A percentile compares a stretch with the other conserved stretches of the same genome.
phyloP scores from a whole-genome alignment of 2,329 filamentous ascomycete species.

The Hypoxylon sp. region DNA sequence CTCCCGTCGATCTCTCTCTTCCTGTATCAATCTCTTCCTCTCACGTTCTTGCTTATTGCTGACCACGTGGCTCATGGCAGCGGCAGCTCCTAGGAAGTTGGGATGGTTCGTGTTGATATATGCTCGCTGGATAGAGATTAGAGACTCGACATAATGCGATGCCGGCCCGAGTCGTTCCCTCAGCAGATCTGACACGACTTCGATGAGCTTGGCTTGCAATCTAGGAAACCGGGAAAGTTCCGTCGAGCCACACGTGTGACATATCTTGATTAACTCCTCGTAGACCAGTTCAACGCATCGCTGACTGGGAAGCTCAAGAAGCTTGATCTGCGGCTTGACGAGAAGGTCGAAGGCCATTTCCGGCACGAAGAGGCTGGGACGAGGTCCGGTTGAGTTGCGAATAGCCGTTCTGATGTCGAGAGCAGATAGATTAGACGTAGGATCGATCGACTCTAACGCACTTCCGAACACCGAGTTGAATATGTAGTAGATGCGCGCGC shows the following conservation, averaged over 20 bases:
- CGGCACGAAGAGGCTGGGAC: constrained; percentile 94
- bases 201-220: constrained; percentile 94
- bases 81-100: constrained; percentile 95
- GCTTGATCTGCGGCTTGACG: constrained; percentile 98
- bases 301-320: constrained; percentile 92
- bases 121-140: constrained; percentile 95
- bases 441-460: constrained; percentile 93
- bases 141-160: constrained; percentile 90
- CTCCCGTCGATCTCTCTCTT: constrained; percentile 87
- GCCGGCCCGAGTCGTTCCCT: constrained; percentile 90
- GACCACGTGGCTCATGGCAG: constrained; percentile 97
- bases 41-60: constrained; percentile 94
- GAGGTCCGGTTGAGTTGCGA: constrained; percentile 94
- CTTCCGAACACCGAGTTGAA: constrained; percentile 99
- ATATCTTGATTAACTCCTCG: constrained; percentile 99
- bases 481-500: constrained; percentile 96
- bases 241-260: constrained; percentile 95
- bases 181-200: constrained; percentile 94
- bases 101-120: constrained; percentile 99
- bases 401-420: constrained; percentile 97
- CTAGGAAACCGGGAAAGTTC: constrained; percentile 92
- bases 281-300: constrained; percentile 98
- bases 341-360: constrained; percentile 97
- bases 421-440: constrained; percentile 92
- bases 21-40: constrained; percentile 78